These are phyloP conservation scores for Exserohilum turcica DNA, from an alignment of 2,329 filamentous ascomycete species.

Conservation along the genomic window DNA sequence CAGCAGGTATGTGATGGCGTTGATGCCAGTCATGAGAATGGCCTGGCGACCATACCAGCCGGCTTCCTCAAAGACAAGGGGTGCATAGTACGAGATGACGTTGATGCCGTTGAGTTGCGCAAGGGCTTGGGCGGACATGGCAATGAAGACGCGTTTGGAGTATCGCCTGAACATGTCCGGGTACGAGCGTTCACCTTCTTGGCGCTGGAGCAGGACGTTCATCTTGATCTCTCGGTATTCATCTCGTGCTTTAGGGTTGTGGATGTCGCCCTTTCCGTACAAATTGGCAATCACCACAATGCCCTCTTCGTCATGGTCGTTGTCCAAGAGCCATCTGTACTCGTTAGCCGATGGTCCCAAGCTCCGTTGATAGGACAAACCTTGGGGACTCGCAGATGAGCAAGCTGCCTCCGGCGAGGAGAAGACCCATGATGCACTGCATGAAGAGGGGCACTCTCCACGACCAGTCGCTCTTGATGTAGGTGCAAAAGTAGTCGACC, in stretches of 20 bases:
- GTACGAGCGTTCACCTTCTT: slow-evolving; percentile 93
- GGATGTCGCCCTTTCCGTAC: slow-evolving; percentile 93
- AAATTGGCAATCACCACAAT: slow-evolving; percentile 98
- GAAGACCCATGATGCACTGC: slow-evolving; percentile 78
- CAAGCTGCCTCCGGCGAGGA: slow-evolving; percentile 68
- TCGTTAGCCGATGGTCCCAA: slow-evolving; percentile 13
- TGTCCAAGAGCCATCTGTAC: slow-evolving; percentile 89
- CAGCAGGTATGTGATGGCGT: slow-evolving; percentile 65
- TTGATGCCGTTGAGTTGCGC: slow-evolving; percentile 99
- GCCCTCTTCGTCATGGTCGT: slow-evolving; percentile 96
- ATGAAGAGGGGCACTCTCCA: slow-evolving; percentile 75
- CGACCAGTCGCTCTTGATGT: slow-evolving; percentile 44
- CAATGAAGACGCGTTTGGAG: slow-evolving; percentile 90
- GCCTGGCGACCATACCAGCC: slow-evolving; percentile 93
- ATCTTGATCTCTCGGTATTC: slow-evolving; percentile 99
- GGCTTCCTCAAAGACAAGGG: slow-evolving; percentile 92
- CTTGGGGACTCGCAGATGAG: slow-evolving; percentile 52
- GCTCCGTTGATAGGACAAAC: slow-evolving; percentile 55
- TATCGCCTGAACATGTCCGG: slow-evolving; percentile 94
- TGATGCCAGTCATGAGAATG: slow-evolving; percentile 96
- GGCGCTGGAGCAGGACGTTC: slow-evolving; percentile 88
- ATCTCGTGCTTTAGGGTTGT: slow-evolving; percentile 87
- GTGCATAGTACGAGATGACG: slow-evolving; percentile 98
- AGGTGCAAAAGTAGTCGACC: slow-evolving; percentile 29
- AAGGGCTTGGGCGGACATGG: slow-evolving; percentile 96